A percentile compares a stretch with the other conserved stretches of the same genome.
Evolutionary conservation across 306 rosid genomes (phyloP).

Genomic region (Acacia confusa): DNA sequence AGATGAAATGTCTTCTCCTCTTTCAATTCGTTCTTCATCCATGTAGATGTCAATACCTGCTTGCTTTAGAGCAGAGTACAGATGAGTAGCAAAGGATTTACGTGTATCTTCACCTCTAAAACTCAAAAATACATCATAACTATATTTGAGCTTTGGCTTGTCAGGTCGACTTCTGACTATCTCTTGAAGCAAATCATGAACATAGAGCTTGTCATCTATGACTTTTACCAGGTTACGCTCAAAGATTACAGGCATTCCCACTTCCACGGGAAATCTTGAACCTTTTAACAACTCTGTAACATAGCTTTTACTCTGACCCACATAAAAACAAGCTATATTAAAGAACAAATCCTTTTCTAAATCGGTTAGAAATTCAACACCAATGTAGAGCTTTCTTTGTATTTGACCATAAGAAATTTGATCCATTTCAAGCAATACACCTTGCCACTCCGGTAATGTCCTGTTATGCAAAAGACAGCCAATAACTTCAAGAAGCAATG

Average conservation of each 20-base stretch:
- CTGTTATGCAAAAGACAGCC: not conserved
- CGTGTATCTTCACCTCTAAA: not conserved
- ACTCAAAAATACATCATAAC: not conserved
- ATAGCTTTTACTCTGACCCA: not conserved
- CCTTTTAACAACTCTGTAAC: not conserved
- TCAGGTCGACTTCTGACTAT: not conserved
- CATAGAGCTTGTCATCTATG: not conserved
- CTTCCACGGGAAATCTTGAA: not conserved
- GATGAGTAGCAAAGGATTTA: conserved; percentile 1
- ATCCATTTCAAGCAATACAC: not conserved
- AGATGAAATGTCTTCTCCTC: not conserved
- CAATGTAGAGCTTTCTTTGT: not conserved
- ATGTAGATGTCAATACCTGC: not conserved
- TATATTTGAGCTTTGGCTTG: not conserved
- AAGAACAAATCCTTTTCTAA: not conserved
- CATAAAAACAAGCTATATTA: not conserved
- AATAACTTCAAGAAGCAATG: not conserved
- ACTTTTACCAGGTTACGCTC: not conserved
- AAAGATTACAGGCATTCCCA: not conserved
- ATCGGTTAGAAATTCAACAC: not conserved
- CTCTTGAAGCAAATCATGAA: conserved; percentile 1
- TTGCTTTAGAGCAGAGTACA: not conserved
- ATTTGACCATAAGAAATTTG: not conserved
- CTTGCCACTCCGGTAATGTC: not conserved
- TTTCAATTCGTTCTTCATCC: not conserved